These are phyloP conservation scores for Ogataea kodamae DNA, from an alignment of 805 yeast genomes.

Conservation along the genomic window DNA sequence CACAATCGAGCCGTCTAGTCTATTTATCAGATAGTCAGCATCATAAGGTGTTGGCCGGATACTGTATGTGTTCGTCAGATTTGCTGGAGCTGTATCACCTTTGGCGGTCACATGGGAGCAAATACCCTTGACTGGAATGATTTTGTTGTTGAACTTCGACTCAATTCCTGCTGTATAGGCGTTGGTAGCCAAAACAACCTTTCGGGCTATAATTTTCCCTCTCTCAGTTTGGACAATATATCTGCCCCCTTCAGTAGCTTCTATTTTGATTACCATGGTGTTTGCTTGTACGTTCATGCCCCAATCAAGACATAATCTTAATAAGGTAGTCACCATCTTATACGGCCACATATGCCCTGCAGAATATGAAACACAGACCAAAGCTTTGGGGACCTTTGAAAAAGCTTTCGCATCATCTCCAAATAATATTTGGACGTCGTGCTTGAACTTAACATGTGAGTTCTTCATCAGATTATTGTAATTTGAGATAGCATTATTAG, in stretches of 20 bases:
- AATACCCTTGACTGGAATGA: constrained; percentile 36
- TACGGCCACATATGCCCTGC: constrained; percentile 47
- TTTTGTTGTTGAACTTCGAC: constrained; percentile 26
- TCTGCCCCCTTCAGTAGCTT: constrained; percentile 23
- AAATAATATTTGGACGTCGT: constrained; percentile 31
- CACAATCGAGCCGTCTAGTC: constrained; percentile 34
- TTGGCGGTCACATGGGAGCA: constrained; percentile 28
- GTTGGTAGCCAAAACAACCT: constrained; percentile 38
- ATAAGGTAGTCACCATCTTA: constrained; percentile 34
- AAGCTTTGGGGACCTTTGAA: constrained; percentile 29
- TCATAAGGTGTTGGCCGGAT: constrained; percentile 6
- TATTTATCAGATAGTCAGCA: constrained; percentile 35
- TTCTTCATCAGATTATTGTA: constrained; percentile 23
- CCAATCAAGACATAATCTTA: constrained; percentile 33
- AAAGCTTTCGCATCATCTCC: constrained; percentile 32
- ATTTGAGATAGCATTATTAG: constrained; percentile 12
- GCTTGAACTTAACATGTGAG: constrained; percentile 29
- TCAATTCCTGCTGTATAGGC: constrained; percentile 30
- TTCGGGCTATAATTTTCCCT: constrained; percentile 27
- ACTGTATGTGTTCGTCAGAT: constrained; percentile 35
- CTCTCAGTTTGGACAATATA: constrained; percentile 32
- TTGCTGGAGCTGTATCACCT: constrained; percentile 27
- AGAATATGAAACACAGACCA: constrained; percentile 35
- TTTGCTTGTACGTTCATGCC: constrained; percentile 38
- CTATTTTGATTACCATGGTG: constrained; percentile 35